Percentiles rank a stretch among this genome's conserved stretches.
Evolutionary conservation across 164 flowering plant species (phyloP).

Genomic region (Cinnamomum chago): DNA sequence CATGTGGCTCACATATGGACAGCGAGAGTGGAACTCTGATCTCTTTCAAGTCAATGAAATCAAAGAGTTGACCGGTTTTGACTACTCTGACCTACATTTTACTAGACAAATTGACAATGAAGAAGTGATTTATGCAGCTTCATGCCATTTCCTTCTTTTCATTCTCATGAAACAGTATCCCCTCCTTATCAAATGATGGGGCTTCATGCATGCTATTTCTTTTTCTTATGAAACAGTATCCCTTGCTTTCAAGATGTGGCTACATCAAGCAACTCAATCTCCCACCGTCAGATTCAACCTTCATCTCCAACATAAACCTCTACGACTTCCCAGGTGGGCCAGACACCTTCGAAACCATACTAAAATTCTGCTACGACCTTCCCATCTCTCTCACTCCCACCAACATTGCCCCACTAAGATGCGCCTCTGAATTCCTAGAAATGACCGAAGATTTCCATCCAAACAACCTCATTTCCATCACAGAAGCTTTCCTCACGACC

Average conservation of each 20-base stretch:
- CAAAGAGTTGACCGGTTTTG: too few species aligned
- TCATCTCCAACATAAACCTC: constrained; percentile 40
- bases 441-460: constrained; percentile 85
- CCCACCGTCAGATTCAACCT: constrained; percentile 26
- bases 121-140: too few species aligned
- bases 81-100: too few species aligned
- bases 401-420: constrained; percentile 62
- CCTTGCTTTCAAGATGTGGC: constrained; percentile 64
- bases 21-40: too few species aligned
- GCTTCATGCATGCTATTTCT: not conserved
- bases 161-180: too few species aligned
- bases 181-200: too few species aligned
- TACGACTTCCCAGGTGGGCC: constrained; percentile 83
- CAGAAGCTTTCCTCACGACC: constrained; percentile 76
- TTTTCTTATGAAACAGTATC: constrained; percentile 40
- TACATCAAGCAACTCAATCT: constrained; percentile 45
- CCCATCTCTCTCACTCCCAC: constrained; percentile 49
- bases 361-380: constrained; percentile 75
- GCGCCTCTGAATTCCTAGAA: constrained; percentile 82
- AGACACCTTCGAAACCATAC: constrained; percentile 53
- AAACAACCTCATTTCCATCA: constrained; percentile 72
- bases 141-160: too few species aligned
- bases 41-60: too few species aligned
- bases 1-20: too few species aligned
- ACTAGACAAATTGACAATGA: too few species aligned